These are phyloP conservation scores for Cystofilobasidium capitatum DNA, from an alignment of 768 basidiomycete genomes.

Conservation along the genomic window DNA sequence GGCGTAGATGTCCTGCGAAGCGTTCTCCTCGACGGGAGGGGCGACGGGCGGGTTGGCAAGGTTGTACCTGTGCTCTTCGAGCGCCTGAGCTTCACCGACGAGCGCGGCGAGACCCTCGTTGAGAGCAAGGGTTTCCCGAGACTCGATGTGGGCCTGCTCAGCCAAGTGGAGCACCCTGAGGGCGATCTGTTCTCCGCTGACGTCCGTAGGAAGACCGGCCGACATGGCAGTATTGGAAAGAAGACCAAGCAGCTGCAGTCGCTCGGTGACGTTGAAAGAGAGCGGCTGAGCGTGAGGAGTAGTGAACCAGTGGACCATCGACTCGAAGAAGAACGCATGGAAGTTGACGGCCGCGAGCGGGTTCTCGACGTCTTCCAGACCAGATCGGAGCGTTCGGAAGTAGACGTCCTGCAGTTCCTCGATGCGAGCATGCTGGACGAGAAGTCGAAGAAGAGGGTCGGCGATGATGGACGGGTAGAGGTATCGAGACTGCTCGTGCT, in stretches of 20 bases:
- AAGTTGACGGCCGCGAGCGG: conserved; percentile 21
- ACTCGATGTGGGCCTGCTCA: conserved; percentile 27
- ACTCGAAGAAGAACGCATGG: conserved; percentile 21
- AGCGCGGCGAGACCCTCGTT: not conserved
- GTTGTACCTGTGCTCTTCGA: not conserved
- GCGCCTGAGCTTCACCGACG: conserved; percentile 10
- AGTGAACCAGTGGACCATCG: conserved; percentile 18
- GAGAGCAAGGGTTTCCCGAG: conserved; percentile 6
- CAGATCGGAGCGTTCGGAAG: conserved; percentile 14
- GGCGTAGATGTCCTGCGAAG: not conserved
- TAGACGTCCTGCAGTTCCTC: conserved; percentile 19
- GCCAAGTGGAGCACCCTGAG: conserved; percentile 19
- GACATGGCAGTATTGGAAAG: not conserved
- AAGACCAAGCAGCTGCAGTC: conserved; percentile 18
- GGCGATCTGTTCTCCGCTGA: conserved; percentile 2
- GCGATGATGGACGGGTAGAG: conserved; percentile 28
- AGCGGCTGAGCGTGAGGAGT: conserved; percentile 5
- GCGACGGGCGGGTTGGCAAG: conserved; percentile 14
- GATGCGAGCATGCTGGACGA: conserved; percentile 11
- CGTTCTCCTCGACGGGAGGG: not conserved
- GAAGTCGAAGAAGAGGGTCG: conserved; percentile 9
- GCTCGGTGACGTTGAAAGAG: not conserved
- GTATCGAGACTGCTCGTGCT: conserved; percentile 26
- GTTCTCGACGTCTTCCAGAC: conserved; percentile 14
- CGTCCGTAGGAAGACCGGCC: conserved; percentile 6